Conservation (phyloP, 208 protist genomes). For the Sergeia podlipaevii region DNA sequence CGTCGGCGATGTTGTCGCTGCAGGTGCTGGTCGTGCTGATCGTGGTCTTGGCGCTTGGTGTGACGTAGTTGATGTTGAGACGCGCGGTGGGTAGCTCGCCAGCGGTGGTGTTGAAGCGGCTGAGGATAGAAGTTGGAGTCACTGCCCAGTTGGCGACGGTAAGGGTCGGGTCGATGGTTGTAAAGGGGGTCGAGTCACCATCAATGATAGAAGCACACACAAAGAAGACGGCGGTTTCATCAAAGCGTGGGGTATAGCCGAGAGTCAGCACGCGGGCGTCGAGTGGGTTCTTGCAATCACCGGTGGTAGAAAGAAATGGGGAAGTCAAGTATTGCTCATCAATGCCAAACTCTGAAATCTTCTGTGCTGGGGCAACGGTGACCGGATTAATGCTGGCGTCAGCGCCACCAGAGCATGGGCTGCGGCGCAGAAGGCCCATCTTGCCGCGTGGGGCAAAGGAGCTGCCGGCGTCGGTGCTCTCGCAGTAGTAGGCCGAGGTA, state of each 20-base stretch:
- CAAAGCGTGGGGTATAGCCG: constrained; percentile 36
- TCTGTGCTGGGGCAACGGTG: constrained; percentile 19
- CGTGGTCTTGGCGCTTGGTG: constrained; percentile 34
- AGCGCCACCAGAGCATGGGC: constrained; percentile 21
- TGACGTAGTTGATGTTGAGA: constrained; percentile 43
- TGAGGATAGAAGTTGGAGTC: constrained; percentile 30
- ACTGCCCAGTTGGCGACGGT: constrained; percentile 35
- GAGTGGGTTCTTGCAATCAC: constrained; percentile 21
- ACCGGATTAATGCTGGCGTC: constrained; percentile 31
- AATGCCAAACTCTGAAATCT: constrained; percentile 45
- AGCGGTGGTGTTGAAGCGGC: constrained; percentile 25
- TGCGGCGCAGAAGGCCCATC: constrained; percentile 39
- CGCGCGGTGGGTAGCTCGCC: constrained; percentile 5
- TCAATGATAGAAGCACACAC: constrained; percentile 38
- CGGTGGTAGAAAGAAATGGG: constrained; percentile 24
- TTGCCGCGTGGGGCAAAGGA: constrained; percentile 29
- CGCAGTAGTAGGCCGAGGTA: constrained; percentile 51
- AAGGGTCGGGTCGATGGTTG: constrained; percentile 41
- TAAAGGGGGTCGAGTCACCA: constrained; percentile 35
- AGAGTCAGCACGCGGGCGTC: constrained; percentile 12
- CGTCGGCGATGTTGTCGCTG: constrained; percentile 9
- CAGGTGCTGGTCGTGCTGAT: constrained; percentile 32
- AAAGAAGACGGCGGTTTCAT: constrained; percentile 37
- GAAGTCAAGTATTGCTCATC: constrained; percentile 20
- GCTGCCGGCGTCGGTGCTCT: constrained; percentile 26